phyloP scores from a whole-genome alignment of 139 green algal genomes.

The Chlamydomonas applanata region DNA sequence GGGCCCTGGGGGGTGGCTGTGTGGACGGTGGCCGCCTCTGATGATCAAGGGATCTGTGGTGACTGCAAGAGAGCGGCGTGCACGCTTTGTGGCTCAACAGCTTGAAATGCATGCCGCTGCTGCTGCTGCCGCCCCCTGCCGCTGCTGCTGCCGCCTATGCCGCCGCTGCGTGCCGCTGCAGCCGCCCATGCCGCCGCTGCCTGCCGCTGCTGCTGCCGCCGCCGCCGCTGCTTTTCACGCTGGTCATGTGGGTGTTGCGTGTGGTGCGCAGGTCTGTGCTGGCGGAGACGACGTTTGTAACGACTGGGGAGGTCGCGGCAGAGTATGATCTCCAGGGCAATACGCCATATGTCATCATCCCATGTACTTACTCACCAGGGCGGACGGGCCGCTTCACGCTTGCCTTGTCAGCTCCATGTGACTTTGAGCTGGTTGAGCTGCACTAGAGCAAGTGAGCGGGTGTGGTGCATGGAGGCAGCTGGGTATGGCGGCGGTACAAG shows the following conservation, averaged over 20 bases:
- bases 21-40: not conserved
- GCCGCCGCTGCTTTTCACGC: not conserved
- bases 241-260: no score
- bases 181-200: no score
- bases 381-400: constrained; percentile 23
- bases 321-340: constrained; percentile 42
- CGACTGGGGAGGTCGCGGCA: constrained; percentile 15
- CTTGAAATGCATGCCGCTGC: no score
- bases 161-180: no score
- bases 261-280: constrained; percentile 21
- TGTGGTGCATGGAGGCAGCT: not conserved
- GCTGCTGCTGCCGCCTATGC: not conserved
- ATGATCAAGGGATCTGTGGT: not conserved
- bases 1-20: no score
- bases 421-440: constrained; percentile 26
- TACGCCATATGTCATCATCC: constrained; percentile 52
- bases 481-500: not conserved
- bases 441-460: not conserved
- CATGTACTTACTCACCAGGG: constrained; percentile 48
- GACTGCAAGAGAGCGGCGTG: no score
- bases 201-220: not conserved
- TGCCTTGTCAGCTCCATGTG: constrained; percentile 2
- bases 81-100: no score
- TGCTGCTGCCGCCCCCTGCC: no score
- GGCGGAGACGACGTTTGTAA: constrained; percentile 41